phyloP scores from a whole-genome alignment of 371 early-diverging fungal species.

The Circinella umbellata region DNA sequence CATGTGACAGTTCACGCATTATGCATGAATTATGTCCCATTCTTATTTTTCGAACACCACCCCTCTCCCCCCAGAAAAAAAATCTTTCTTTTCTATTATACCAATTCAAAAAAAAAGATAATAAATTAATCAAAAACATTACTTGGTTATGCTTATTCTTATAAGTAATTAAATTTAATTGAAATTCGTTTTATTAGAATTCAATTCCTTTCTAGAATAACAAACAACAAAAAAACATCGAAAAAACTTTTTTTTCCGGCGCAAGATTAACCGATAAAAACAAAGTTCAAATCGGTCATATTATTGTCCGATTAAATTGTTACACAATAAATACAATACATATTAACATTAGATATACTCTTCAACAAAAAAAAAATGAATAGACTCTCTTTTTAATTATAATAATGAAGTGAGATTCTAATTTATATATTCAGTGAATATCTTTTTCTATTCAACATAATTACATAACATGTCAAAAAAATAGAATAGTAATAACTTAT shows the following conservation, averaged over 20 bases:
- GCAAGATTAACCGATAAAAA: slow-evolving; percentile 2
- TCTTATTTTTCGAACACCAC: background rate
- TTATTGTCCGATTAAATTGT: background rate
- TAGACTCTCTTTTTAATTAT: too few species aligned
- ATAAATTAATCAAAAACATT: background rate
- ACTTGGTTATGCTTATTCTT: background rate
- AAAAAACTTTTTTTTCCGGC: background rate
- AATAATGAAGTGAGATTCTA: too few species aligned
- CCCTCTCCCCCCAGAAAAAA: background rate
- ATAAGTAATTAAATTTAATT: background rate
- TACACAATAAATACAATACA: too few species aligned
- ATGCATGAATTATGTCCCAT: slow-evolving; percentile 5
- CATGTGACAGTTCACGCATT: slow-evolving; percentile 8
- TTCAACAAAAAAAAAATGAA: too few species aligned
- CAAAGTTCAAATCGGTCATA: background rate
- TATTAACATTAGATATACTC: too few species aligned
- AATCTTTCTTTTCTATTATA: background rate
- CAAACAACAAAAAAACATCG: too few species aligned
- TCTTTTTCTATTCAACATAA: too few species aligned
- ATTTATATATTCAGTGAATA: too few species aligned
- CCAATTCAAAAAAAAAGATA: background rate
- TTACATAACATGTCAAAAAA: too few species aligned
- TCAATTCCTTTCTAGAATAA: too few species aligned
- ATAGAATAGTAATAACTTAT: too few species aligned
- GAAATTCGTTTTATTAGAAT: too few species aligned